Conservation (phyloP, 2,329 filamentous ascomycete species). For the Ciborinia camelliae region DNA sequence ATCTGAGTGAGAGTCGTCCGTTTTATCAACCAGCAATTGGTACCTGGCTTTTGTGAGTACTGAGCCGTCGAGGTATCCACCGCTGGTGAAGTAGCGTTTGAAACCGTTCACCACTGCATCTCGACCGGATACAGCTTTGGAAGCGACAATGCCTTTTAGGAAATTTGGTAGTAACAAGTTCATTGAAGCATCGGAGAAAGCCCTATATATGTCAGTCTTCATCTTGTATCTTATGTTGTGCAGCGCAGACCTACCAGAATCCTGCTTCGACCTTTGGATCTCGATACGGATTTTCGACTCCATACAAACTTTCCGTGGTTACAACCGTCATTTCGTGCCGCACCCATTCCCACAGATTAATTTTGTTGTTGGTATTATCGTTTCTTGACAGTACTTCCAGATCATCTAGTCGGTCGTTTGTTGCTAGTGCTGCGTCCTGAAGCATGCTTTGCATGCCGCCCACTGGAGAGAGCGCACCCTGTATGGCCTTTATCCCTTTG, state of each 20-base stretch:
- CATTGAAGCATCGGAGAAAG: slow-evolving; percentile 4
- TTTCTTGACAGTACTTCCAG: not conserved
- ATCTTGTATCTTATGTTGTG: no score
- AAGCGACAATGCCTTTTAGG: not conserved
- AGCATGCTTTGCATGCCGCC: slow-evolving; percentile 1
- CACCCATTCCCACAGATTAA: slow-evolving; percentile 6
- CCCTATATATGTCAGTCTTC: not conserved
- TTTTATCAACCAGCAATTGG: not conserved
- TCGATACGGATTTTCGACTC: slow-evolving; percentile 8
- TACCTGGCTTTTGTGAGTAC: slow-evolving; percentile 1
- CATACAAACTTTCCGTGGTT: slow-evolving; percentile 14
- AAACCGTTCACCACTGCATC: not conserved
- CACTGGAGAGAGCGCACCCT: not conserved
- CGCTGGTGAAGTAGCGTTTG: not conserved
- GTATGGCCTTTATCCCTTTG: slow-evolving; percentile 9
- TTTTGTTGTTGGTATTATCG: no score
- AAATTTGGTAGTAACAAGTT: slow-evolving; percentile 6
- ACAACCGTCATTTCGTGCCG: slow-evolving; percentile 13
- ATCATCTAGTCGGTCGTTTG: not conserved
- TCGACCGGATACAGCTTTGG: slow-evolving; percentile 4
- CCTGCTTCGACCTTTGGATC: slow-evolving; percentile 11
- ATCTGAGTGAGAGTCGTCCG: not conserved
- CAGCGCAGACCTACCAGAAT: slow-evolving; percentile 10
- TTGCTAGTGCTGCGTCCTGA: not conserved
- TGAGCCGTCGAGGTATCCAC: not conserved